Percentiles rank a stretch among this genome's conserved stretches.
phyloP scores from a whole-genome alignment of 2,329 filamentous ascomycete species.

The Scytalidium sp. region DNA sequence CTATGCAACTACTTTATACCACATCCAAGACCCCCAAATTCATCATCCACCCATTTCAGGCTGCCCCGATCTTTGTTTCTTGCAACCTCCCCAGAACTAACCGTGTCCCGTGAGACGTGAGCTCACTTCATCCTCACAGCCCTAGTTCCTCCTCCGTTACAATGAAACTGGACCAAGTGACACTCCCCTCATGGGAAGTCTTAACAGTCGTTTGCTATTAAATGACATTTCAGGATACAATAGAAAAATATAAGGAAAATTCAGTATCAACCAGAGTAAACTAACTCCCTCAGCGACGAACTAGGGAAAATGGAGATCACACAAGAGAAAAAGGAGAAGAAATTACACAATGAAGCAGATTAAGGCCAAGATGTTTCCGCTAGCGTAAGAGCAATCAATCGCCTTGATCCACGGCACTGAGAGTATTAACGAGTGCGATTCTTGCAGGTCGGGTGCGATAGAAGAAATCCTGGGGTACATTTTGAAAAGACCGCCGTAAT shows the following conservation, averaged over 20 bases:
- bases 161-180: neutral
- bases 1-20: neutral
- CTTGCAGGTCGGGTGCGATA: neutral
- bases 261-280: slow-evolving; percentile 1
- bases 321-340: slow-evolving; percentile 8
- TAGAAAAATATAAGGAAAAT: slow-evolving; percentile 7
- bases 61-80: no score
- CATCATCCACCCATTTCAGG: neutral
- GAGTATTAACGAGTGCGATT: neutral
- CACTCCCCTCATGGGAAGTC: neutral
- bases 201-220: slow-evolving; percentile 18
- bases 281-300: slow-evolving; percentile 4
- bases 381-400: neutral
- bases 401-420: neutral
- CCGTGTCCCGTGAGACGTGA: neutral
- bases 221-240: slow-evolving; percentile 6
- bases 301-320: slow-evolving; percentile 2
- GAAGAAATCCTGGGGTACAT: slow-evolving; percentile 23
- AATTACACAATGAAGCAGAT: slow-evolving; percentile 23
- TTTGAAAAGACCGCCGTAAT: slow-evolving; percentile 20
- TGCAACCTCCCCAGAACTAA: neutral
- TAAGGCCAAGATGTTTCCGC: slow-evolving; percentile 13
- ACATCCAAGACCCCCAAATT: neutral
- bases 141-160: neutral
- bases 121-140: neutral